A percentile compares a stretch with the other conserved stretches of the same genome.
Conservation (phyloP, 495 filamentous ascomycete species). For the Penicillium manginii region DNA sequence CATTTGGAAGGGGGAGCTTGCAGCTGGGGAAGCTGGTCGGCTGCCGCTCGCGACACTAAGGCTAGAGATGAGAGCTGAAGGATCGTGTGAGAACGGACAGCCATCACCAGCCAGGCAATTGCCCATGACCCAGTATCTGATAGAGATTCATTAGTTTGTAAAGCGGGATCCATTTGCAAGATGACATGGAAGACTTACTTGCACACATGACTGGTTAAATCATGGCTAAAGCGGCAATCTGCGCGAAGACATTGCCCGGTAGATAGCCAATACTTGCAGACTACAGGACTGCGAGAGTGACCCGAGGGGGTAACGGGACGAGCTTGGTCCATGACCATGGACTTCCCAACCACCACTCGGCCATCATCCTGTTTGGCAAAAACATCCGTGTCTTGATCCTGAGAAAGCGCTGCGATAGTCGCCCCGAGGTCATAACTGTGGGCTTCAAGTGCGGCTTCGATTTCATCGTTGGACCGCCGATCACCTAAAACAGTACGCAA, state of each 20-base stretch:
- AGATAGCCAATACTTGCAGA: slow-evolving; percentile 95
- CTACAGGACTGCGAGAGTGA: slow-evolving; percentile 75
- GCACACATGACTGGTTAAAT: slow-evolving; percentile 94
- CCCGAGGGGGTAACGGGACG: slow-evolving; percentile 75
- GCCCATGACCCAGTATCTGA: slow-evolving; percentile 93
- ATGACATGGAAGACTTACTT: slow-evolving; percentile 67
- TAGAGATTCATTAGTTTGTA: slow-evolving; percentile 8
- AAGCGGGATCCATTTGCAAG: background rate
- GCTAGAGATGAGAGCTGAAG: slow-evolving; percentile 73
- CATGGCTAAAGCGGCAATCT: slow-evolving; percentile 97
- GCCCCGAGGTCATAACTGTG: slow-evolving; percentile 93
- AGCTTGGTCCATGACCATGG: slow-evolving; percentile 71
- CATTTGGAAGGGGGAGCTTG: slow-evolving; percentile 67
- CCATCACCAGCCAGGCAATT: slow-evolving; percentile 94
- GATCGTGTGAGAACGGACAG: slow-evolving; percentile 98
- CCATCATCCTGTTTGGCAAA: slow-evolving; percentile 42
- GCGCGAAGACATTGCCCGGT: slow-evolving; percentile 90
- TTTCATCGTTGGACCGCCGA: slow-evolving; percentile 88
- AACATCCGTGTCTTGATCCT: slow-evolving; percentile 45
- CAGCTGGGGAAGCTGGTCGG: slow-evolving; percentile 41
- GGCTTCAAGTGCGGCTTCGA: slow-evolving; percentile 82
- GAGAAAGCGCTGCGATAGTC: slow-evolving; percentile 85
- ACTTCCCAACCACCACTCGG: slow-evolving; percentile 84
- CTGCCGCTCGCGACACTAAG: slow-evolving; percentile 65
- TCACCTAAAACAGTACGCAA: slow-evolving; percentile 92